phyloP scores from a whole-genome alignment of 2,329 filamentous ascomycete genomes.

The Diaporthe destruens region DNA sequence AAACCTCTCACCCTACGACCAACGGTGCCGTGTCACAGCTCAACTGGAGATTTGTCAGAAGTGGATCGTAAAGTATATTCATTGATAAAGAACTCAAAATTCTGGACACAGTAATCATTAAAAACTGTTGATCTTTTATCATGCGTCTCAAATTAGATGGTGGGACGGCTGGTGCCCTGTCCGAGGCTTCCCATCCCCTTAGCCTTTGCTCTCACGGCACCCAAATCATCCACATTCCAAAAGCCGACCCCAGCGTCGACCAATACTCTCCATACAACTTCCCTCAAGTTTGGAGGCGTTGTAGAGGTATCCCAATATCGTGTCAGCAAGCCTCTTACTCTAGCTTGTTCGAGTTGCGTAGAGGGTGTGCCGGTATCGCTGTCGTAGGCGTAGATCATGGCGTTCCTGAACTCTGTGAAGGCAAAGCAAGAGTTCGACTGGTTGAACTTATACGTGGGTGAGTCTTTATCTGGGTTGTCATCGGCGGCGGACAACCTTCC shows the following conservation, averaged over 20 bases:
- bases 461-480: neutral
- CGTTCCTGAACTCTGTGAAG: constrained; percentile 26
- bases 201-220: constrained; percentile 18
- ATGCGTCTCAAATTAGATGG: neutral
- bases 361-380: neutral
- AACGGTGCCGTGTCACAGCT: no score
- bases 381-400: neutral
- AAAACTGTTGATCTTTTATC: no score
- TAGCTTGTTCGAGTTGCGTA: constrained; percentile 11
- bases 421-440: constrained; percentile 26
- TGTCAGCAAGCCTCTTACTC: constrained; percentile 24
- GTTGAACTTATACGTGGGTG: constrained; percentile 18
- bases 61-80: no score
- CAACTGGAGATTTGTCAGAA: no score
- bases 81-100: no score
- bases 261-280: constrained; percentile 23
- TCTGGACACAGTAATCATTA: no score
- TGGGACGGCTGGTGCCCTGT: neutral
- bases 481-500: neutral
- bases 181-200: constrained; percentile 9
- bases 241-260: constrained; percentile 21
- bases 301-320: constrained; percentile 21
- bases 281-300: constrained; percentile 19
- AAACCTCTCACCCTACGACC: no score
- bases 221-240: constrained; percentile 22